Evolutionary conservation across 129 eudicot species (phyloP).

Genomic region (Artemisia argyi): DNA sequence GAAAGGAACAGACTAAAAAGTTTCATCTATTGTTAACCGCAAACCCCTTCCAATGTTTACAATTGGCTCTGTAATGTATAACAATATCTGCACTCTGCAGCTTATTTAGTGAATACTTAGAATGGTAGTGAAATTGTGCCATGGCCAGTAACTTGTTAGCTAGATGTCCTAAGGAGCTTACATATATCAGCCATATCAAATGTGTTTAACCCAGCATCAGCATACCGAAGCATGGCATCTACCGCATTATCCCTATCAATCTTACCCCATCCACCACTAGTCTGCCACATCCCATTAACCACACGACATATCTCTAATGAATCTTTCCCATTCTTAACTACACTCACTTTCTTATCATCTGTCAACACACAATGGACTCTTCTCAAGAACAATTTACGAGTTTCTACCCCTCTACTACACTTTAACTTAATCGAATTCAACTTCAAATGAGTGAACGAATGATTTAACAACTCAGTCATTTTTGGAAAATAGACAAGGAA

Average conservation of each 20-base stretch:
- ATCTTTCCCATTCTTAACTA: slow-evolving; percentile 76
- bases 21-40: neutral
- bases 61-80: too few relatives aligned
- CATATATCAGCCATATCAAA: slow-evolving; percentile 90
- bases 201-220: slow-evolving; percentile 69
- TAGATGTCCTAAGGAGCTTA: slow-evolving; percentile 15
- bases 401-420: slow-evolving; percentile 18
- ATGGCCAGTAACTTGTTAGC: slow-evolving; percentile 7
- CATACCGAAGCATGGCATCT: slow-evolving; percentile 67
- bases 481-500: slow-evolving; percentile 1
- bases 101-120: neutral
- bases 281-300: slow-evolving; percentile 88
- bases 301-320: slow-evolving; percentile 64
- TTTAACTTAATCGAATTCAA: slow-evolving; percentile 28
- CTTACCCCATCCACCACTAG: slow-evolving; percentile 83
- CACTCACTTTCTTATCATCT: slow-evolving; percentile 40
- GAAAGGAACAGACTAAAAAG: too few relatives aligned
- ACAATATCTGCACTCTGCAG: too few relatives aligned
- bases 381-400: slow-evolving; percentile 22
- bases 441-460: slow-evolving; percentile 35
- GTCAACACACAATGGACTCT: slow-evolving; percentile 42
- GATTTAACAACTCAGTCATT: slow-evolving; percentile 43
- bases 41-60: neutral
- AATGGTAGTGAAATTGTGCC: neutral
- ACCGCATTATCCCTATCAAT: slow-evolving; percentile 58